These are phyloP conservation scores for Babjeviella inositovora DNA, from an alignment of 805 yeast genomes.

Conservation along the genomic window DNA sequence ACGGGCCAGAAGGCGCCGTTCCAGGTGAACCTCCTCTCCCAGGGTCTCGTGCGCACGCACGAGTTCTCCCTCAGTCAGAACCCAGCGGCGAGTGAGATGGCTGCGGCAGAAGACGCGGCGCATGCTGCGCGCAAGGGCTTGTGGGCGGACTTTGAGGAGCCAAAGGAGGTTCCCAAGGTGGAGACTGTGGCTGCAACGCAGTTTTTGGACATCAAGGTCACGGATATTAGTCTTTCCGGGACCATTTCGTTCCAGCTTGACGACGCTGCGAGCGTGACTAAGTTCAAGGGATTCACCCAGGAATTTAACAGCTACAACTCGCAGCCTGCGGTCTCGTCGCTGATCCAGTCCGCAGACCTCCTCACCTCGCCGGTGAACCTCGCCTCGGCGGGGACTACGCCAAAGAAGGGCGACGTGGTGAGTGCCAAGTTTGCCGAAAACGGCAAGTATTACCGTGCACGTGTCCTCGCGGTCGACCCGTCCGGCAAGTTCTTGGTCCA, in stretches of 20 bases:
- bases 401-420: slow-evolving; percentile 37
- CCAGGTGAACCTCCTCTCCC: slow-evolving; percentile 37
- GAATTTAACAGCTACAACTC: slow-evolving; percentile 26
- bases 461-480: slow-evolving; percentile 28
- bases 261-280: slow-evolving; percentile 16
- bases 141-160: slow-evolving; percentile 35
- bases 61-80: slow-evolving; percentile 47
- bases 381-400: slow-evolving; percentile 18
- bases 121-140: slow-evolving; percentile 36
- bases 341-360: slow-evolving; percentile 13
- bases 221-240: slow-evolving; percentile 26
- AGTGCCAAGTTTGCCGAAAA: slow-evolving; percentile 35
- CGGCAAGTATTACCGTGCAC: slow-evolving; percentile 44
- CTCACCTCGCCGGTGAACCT: slow-evolving; percentile 13
- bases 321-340: slow-evolving; percentile 15
- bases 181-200: slow-evolving; percentile 11
- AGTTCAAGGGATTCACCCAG: slow-evolving; percentile 26
- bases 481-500: slow-evolving; percentile 28
- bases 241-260: slow-evolving; percentile 26
- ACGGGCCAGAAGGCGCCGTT: slow-evolving; percentile 35
- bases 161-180: not conserved
- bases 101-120: slow-evolving; percentile 50
- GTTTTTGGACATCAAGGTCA: slow-evolving; percentile 35
- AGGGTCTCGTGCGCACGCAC: slow-evolving; percentile 53
- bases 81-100: slow-evolving; percentile 33